Evolutionary conservation across 768 basidiomycete genomes (phyloP).

Genomic region (Psilocybe sp.): DNA sequence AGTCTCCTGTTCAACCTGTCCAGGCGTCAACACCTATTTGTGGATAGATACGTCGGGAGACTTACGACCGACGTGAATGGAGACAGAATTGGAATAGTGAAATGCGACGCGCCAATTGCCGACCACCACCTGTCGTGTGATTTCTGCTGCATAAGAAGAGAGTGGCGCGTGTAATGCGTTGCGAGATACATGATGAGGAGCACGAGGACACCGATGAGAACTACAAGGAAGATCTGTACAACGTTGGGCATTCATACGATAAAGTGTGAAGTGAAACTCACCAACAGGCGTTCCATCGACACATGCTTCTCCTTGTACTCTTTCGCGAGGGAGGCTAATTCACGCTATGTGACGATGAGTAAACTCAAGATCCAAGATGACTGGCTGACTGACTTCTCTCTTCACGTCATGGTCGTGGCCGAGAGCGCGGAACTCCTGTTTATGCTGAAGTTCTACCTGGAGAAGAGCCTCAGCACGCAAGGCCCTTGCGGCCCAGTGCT

Average conservation of each 20-base stretch:
- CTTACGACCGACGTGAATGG: conserved; percentile 77
- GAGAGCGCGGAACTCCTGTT: conserved; percentile 43
- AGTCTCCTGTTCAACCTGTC: conserved; percentile 72
- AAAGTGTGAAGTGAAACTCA: conserved; percentile 25
- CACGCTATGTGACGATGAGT: conserved; percentile 31
- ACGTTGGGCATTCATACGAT: neutral
- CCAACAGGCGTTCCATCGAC: conserved; percentile 51
- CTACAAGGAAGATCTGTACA: conserved; percentile 30
- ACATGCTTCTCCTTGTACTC: conserved; percentile 47
- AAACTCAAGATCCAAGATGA: neutral
- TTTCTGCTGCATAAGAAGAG: conserved; percentile 12
- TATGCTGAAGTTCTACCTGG: conserved; percentile 43
- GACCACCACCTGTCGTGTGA: conserved; percentile 25
- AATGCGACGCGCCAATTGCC: conserved; percentile 48
- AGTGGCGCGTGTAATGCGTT: conserved; percentile 26
- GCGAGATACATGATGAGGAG: conserved; percentile 32
- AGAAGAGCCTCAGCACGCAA: conserved; percentile 63
- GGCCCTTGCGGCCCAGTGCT: conserved; percentile 70
- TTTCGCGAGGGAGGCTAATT: conserved; percentile 33
- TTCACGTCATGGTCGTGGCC: conserved; percentile 40
- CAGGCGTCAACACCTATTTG: neutral
- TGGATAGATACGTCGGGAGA: neutral
- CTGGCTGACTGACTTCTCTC: conserved; percentile 38
- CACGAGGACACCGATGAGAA: conserved; percentile 32
- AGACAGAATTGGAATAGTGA: conserved; percentile 76